A percentile compares a stretch with the other conserved stretches of the same genome.
These are phyloP conservation scores for Cymbopogon citratus DNA, from an alignment of 176 grass and related monocot species.

Conservation along the genomic window DNA sequence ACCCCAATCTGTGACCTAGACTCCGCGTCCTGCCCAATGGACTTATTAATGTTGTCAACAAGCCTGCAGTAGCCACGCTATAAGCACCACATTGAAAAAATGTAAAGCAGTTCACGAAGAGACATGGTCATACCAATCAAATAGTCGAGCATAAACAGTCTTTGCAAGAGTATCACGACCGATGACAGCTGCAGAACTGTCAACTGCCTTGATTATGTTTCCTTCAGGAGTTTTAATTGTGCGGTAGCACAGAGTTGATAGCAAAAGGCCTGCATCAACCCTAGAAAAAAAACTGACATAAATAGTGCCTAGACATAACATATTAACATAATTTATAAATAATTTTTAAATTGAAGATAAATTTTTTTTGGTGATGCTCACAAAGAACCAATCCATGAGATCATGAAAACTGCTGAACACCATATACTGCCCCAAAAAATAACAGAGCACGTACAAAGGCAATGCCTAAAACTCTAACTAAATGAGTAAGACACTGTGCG, in stretches of 20 bases:
- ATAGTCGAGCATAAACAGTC: slow-evolving; percentile 78
- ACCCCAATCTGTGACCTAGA: slow-evolving; percentile 69
- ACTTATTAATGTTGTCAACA: slow-evolving; percentile 93
- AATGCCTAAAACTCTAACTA: neutral
- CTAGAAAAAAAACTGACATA: slow-evolving; percentile 32
- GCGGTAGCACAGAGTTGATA: slow-evolving; percentile 64
- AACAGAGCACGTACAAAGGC: neutral
- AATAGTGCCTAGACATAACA: neutral
- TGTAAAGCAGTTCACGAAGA: neutral
- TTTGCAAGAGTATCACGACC: slow-evolving; percentile 74
- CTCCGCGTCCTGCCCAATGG: slow-evolving; percentile 68
- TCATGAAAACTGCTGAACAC: neutral
- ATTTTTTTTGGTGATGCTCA: neutral
- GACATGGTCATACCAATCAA: slow-evolving; percentile 62
- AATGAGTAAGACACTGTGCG: neutral
- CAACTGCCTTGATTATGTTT: slow-evolving; percentile 75
- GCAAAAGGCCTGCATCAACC: slow-evolving; percentile 61
- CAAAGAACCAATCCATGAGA: neutral
- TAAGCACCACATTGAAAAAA: slow-evolving; percentile 10
- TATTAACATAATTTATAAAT: neutral
- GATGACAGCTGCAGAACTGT: slow-evolving; percentile 56
- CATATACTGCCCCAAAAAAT: neutral
- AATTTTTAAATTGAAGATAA: neutral
- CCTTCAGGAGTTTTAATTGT: slow-evolving; percentile 84
- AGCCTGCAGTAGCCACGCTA: slow-evolving; percentile 57